phyloP scores from a whole-genome alignment of 2,329 filamentous ascomycete species.

The Cladosporium sp. region DNA sequence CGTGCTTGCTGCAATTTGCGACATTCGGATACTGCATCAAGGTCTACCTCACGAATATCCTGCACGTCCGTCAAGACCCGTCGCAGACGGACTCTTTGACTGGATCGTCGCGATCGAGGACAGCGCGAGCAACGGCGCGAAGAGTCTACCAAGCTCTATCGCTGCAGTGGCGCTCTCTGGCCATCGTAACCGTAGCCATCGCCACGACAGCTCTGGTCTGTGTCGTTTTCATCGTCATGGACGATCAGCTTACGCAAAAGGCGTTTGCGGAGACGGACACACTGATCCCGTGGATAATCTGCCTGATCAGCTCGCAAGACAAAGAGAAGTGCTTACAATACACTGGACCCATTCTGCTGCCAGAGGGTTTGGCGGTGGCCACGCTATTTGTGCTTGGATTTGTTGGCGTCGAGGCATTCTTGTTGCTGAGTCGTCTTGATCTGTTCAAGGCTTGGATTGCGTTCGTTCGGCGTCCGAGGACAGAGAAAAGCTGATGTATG shows the following conservation, averaged over 20 bases:
- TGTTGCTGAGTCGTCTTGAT: constrained; percentile 20
- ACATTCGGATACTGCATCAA: constrained; percentile 36
- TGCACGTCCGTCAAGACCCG: constrained; percentile 19
- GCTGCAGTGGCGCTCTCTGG: constrained; percentile 79
- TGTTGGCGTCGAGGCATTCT: constrained; percentile 24
- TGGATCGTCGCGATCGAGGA: constrained; percentile 17
- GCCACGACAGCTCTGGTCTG: constrained; percentile 23
- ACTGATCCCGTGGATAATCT: constrained; percentile 25
- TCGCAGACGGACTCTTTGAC: constrained; percentile 18
- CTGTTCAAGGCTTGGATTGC: constrained; percentile 21
- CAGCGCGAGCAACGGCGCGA: constrained; percentile 62
- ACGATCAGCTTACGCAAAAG: constrained; percentile 17
- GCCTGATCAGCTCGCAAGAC: constrained; percentile 21
- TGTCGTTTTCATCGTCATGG: constrained; percentile 23
- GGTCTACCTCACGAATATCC: constrained; percentile 28
- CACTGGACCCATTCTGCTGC: constrained; percentile 20
- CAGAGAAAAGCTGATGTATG: constrained; percentile 9
- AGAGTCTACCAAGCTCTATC: constrained; percentile 73
- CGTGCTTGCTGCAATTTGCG: constrained; percentile 31
- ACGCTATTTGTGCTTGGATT: constrained; percentile 23
- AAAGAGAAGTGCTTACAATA: constrained; percentile 17
- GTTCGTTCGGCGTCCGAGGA: constrained; percentile 11
- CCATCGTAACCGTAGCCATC: constrained; percentile 74
- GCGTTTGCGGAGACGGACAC: constrained; percentile 21
- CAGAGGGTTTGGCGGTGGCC: constrained; percentile 19